Percentiles rank a stretch among this genome's conserved stretches.
Conservation (phyloP, 2,329 filamentous ascomycete genomes). For the Colletotrichum plurivorum region DNA sequence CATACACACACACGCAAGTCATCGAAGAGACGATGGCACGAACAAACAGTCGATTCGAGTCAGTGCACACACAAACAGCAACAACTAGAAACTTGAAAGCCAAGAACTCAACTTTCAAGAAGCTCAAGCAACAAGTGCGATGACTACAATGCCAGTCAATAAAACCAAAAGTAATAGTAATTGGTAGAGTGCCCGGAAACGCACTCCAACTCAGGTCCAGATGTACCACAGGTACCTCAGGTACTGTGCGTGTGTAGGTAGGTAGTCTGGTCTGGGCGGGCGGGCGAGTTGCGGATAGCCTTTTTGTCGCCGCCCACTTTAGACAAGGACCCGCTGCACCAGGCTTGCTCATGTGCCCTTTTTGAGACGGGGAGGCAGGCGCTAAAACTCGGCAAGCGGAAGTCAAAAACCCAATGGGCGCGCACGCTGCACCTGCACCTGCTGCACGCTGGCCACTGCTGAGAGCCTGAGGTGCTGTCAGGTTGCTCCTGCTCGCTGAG, state of each 20-base stretch:
- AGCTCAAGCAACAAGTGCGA: no score
- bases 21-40: no score
- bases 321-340: conserved; percentile 54
- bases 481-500: conserved; percentile 11
- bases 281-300: conserved; percentile 28
- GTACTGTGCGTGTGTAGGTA: background rate
- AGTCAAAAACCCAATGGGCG: conserved; percentile 44
- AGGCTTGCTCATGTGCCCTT: conserved; percentile 64
- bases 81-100: no score
- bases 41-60: no score
- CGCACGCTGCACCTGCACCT: conserved; percentile 10
- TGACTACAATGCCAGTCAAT: background rate
- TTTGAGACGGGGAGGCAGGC: conserved; percentile 56
- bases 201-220: background rate
- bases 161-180: background rate
- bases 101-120: no score
- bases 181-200: background rate
- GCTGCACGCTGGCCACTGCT: background rate
- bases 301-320: conserved; percentile 33
- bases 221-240: background rate
- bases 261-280: conserved; percentile 3
- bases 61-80: no score
- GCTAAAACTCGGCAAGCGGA: conserved; percentile 57
- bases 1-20: no score
- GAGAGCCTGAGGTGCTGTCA: background rate